Evolutionary conservation across 2,329 filamentous ascomycete species (phyloP).

Genomic region (Mycocentrospora acerina): DNA sequence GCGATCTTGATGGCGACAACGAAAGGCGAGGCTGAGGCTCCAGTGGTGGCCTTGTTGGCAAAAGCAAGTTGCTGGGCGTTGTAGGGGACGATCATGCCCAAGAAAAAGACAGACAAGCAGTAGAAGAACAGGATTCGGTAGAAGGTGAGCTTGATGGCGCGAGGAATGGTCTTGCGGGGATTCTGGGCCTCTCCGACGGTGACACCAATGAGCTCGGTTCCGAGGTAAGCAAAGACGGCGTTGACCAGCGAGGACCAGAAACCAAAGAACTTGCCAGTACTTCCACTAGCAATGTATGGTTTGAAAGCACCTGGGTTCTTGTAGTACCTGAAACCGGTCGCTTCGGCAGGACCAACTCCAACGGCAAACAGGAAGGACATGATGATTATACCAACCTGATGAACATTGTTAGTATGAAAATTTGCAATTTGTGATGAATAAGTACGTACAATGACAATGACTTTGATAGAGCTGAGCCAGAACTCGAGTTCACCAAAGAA

Average conservation of each 20-base stretch:
- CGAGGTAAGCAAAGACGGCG: constrained; percentile 77
- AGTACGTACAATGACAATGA: constrained; percentile 42
- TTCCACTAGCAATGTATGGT: constrained; percentile 38
- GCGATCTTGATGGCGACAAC: constrained; percentile 70
- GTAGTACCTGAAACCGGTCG: constrained; percentile 51
- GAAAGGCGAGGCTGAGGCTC: constrained; percentile 68
- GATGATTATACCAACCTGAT: constrained; percentile 46
- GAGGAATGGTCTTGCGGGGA: constrained; percentile 73
- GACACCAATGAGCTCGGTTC: constrained; percentile 71
- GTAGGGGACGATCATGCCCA: constrained; percentile 78
- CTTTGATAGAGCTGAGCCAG: constrained; percentile 51
- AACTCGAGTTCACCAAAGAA: constrained; percentile 54
- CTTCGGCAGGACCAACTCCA: constrained; percentile 44
- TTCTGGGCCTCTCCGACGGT: constrained; percentile 80
- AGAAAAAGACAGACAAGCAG: constrained; percentile 68
- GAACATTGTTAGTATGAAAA: not conserved
- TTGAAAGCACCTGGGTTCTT: constrained; percentile 49
- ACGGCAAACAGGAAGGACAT: constrained; percentile 48
- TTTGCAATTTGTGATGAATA: not conserved
- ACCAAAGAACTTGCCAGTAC: constrained; percentile 46
- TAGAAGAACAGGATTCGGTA: constrained; percentile 84
- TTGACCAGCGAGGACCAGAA: constrained; percentile 72
- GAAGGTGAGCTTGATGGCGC: constrained; percentile 78
- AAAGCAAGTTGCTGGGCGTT: constrained; percentile 62
- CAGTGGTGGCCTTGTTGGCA: constrained; percentile 50